These are phyloP conservation scores for Paxillus rubicundulus DNA, from an alignment of 768 basidiomycete genomes.

Conservation along the genomic window DNA sequence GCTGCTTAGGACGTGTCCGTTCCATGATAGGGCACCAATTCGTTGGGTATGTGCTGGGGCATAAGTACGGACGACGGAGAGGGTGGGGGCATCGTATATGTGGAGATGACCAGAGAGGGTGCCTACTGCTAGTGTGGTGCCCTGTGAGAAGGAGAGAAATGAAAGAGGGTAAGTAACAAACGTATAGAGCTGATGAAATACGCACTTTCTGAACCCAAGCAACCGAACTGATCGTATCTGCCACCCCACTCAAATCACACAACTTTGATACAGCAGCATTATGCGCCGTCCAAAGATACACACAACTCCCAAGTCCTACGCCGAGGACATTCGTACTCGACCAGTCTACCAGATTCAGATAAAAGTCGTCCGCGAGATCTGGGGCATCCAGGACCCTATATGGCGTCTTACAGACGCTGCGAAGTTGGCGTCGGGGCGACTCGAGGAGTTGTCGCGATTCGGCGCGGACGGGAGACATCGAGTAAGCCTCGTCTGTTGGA, in stretches of 20 bases:
- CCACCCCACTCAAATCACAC: constrained; percentile 66
- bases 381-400: constrained; percentile 97
- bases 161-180: not conserved
- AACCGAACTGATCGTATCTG: constrained; percentile 81
- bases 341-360: constrained; percentile 98
- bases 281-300: constrained; percentile 96
- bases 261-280: constrained; percentile 91
- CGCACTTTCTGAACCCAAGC: constrained; percentile 84
- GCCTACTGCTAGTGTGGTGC: constrained; percentile 88
- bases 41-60: constrained; percentile 81
- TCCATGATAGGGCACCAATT: constrained; percentile 95
- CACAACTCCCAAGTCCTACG: constrained; percentile 87
- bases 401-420: constrained; percentile 89
- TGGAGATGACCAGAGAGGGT: constrained; percentile 87
- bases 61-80: constrained; percentile 77
- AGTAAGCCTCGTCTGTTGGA: constrained; percentile 85
- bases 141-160: constrained; percentile 35
- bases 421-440: constrained; percentile 75
- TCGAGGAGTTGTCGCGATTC: constrained; percentile 81
- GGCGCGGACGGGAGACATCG: constrained; percentile 83
- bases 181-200: not conserved
- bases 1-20: constrained; percentile 79
- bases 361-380: constrained; percentile 96
- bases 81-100: constrained; percentile 87
- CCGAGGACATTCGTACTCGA: constrained; percentile 92